Evolutionary conservation across 2,329 filamentous ascomycete species (phyloP).

Genomic region (Arthroderma sp.): DNA sequence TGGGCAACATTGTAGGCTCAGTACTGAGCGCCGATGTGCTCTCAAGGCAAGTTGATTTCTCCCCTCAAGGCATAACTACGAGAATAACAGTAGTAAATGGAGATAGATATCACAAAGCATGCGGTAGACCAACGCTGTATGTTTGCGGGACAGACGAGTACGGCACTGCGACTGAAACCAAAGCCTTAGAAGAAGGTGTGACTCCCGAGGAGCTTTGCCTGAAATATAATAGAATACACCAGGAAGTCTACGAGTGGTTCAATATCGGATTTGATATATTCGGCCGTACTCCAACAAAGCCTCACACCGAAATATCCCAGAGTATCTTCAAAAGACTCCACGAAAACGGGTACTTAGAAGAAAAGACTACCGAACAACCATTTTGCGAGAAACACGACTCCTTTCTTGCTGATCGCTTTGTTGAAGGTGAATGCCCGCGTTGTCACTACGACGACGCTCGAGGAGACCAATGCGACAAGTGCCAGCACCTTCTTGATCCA

Average conservation of each 20-base stretch:
- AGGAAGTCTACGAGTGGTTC: conserved; percentile 93
- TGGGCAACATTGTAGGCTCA: conserved; percentile 79
- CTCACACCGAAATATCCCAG: conserved; percentile 89
- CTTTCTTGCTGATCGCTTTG: conserved; percentile 33
- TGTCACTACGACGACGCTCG: conserved; percentile 55
- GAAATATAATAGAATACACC: conserved; percentile 84
- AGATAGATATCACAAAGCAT: conserved; percentile 16
- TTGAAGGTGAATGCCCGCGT: conserved; percentile 38
- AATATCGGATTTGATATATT: conserved; percentile 91
- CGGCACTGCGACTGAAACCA: conserved; percentile 90
- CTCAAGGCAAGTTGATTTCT: conserved; percentile 27
- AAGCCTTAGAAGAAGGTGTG: conserved; percentile 76
- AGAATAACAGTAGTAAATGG: not conserved
- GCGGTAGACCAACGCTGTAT: conserved; percentile 15
- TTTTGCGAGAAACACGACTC: conserved; percentile 69
- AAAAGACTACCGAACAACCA: conserved; percentile 76
- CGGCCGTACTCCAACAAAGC: conserved; percentile 74
- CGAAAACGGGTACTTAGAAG: conserved; percentile 76
- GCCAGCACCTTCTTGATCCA: conserved; percentile 59
- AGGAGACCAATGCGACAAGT: conserved; percentile 65
- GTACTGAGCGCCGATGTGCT: conserved; percentile 85
- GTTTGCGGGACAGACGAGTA: conserved; percentile 76
- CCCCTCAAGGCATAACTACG: not conserved
- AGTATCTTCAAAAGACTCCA: conserved; percentile 79
- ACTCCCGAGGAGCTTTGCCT: conserved; percentile 75